Evolutionary conservation across 768 basidiomycete species (phyloP).

Genomic region (Suillus weaverae): DNA sequence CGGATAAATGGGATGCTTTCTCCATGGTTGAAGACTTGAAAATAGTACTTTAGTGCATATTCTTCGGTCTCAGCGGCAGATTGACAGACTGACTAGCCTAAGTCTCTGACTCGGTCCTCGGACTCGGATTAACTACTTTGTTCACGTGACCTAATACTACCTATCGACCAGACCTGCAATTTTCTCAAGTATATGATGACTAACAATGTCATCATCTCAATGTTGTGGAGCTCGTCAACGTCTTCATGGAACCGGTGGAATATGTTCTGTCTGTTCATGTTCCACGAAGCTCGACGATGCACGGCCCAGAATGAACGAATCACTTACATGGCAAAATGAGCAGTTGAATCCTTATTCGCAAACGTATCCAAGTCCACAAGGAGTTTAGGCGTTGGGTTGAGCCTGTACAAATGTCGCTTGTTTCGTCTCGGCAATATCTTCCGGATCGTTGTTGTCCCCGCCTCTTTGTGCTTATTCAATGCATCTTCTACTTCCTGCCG

Average conservation of each 20-base stretch:
- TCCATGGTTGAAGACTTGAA: slow-evolving; percentile 36
- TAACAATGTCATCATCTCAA: slow-evolving; percentile 32
- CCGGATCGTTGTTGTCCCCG: slow-evolving; percentile 41
- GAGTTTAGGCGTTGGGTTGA: slow-evolving; percentile 45
- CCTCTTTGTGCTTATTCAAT: slow-evolving; percentile 46
- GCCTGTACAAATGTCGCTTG: slow-evolving; percentile 39
- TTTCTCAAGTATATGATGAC: slow-evolving; percentile 13
- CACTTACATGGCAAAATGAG: slow-evolving; percentile 46
- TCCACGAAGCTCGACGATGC: slow-evolving; percentile 4
- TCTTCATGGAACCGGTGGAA: slow-evolving; percentile 34
- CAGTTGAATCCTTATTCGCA: slow-evolving; percentile 45
- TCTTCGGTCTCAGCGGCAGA: not conserved
- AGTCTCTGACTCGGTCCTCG: not conserved
- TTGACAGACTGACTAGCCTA: too few species aligned
- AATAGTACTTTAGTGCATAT: not conserved
- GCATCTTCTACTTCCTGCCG: slow-evolving; percentile 38
- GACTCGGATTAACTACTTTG: not conserved
- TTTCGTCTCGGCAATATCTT: slow-evolving; percentile 45
- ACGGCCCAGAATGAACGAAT: not conserved
- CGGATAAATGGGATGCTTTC: slow-evolving; percentile 65
- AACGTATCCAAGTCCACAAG: slow-evolving; percentile 36
- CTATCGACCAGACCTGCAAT: too few species aligned
- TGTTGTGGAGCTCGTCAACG: slow-evolving; percentile 32
- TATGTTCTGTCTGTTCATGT: slow-evolving; percentile 40
- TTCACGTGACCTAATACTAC: not conserved